Base-by-base conservation (phyloP, 2,329 filamentous ascomycete species). In the Clarireedia hainanense region DNA sequence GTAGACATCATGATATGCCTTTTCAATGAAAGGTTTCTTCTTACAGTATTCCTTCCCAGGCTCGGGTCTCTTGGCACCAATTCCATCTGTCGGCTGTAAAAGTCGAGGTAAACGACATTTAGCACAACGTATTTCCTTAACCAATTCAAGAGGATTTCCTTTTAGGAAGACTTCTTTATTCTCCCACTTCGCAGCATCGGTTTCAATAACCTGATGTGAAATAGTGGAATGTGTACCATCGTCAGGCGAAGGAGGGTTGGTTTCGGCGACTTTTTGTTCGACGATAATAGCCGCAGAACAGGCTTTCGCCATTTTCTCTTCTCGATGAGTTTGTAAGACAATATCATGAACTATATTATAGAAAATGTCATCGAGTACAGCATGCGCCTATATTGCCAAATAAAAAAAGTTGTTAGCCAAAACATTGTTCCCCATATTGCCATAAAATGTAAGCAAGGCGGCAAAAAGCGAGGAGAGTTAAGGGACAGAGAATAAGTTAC, bases 271-370 rank as follows among this genome's bases (percentile, higher is more conserved):
- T 58, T 64, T 63, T 59, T 85, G 83, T 70, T 86, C 81, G 65
- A 85, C 78, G 48, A 77, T 75, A 63, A 86, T 84, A 61, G 83
- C 77, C 64, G 86, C 79, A 58, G 85, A 79, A 61, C 80, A 73
- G 64, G 83, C 83, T 69, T 85, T 83, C 52, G 88, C 82, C 61
- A 83, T 80, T 75, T 91, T 91, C 73, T 92, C 89, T 63, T 88
- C 80, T 62, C 85, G 86, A 70, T 92, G 89, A 42, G 83, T 84
- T 69, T 88, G 82, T 65, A 90, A 77, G 61, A 89, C 76, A 51
- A 89, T 77, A 68, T 89, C 86, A 70, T 88, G 85, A 63, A 91
- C 79, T 66, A 91, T 80, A 70, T 89, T 91, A 74, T 87, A 84
- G 59, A 92, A 75, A 55, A 86, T 73, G 67, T 91, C 87, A 66